phyloP scores from a whole-genome alignment of 1,139 yeast genomes.

The Trichomonascaceae sp. region DNA sequence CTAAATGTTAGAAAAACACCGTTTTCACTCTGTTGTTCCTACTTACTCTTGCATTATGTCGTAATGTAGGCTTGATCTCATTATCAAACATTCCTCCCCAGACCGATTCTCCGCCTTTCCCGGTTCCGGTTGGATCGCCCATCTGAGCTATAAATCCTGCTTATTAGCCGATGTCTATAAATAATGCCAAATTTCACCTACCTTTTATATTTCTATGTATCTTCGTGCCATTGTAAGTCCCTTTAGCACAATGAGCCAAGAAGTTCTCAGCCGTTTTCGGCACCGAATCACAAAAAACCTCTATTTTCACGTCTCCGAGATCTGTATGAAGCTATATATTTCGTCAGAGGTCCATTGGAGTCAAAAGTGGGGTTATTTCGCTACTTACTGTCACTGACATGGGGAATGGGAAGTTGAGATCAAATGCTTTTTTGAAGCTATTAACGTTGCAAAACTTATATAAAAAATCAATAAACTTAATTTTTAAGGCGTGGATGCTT shows the following conservation, averaged over 20 bases:
- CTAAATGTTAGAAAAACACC: conserved; percentile 17
- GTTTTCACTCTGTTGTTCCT: background rate
- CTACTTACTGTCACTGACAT: conserved; percentile 12
- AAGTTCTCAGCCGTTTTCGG: conserved; percentile 41
- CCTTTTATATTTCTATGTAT: conserved; percentile 41
- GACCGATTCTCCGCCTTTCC: conserved; percentile 46
- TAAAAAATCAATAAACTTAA: background rate
- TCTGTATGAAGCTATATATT: conserved; percentile 33
- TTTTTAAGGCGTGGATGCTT: conserved; percentile 30
- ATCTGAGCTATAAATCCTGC: conserved; percentile 42
- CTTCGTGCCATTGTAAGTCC: conserved; percentile 38
- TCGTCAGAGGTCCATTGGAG: background rate
- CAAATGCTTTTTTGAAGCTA: background rate
- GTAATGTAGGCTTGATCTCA: conserved; percentile 39
- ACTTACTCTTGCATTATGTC: conserved; percentile 41
- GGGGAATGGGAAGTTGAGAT: background rate
- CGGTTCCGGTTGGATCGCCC: conserved; percentile 47
- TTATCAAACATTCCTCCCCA: conserved; percentile 49
- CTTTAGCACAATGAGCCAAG: conserved; percentile 45
- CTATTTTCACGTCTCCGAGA: conserved; percentile 38
- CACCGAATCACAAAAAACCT: conserved; percentile 37
- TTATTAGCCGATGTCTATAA: background rate
- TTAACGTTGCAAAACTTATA: background rate
- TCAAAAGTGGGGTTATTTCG: too few relatives aligned
- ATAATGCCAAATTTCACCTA: conserved; percentile 10